These are phyloP conservation scores for Vitis rotundifolia DNA, from an alignment of 164 flowering plant genomes.

Conservation along the genomic window DNA sequence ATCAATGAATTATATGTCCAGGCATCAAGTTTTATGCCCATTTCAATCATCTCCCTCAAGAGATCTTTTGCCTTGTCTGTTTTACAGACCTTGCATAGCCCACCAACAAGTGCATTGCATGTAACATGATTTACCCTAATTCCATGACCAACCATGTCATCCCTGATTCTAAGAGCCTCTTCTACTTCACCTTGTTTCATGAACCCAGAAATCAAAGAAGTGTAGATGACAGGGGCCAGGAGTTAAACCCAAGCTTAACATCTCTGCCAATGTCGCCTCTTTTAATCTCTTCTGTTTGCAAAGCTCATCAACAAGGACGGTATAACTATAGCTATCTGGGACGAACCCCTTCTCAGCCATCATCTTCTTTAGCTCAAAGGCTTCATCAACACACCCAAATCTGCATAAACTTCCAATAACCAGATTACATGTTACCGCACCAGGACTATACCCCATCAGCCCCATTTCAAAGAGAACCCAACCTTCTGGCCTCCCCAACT, in stretches of 20 bases:
- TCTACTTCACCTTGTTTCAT: constrained; percentile 21
- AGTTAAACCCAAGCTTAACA: constrained; percentile 41
- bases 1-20: not conserved
- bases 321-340: too few relatives aligned
- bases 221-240: constrained; percentile 33
- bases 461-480: constrained; percentile 56
- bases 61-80: constrained; percentile 14
- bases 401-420: constrained; percentile 63
- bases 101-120: constrained; percentile 15
- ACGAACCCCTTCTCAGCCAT: constrained; percentile 56
- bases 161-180: constrained; percentile 18
- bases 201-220: constrained; percentile 50
- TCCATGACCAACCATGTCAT: constrained; percentile 15
- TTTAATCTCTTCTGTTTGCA: constrained; percentile 34
- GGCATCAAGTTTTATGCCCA: constrained; percentile 9
- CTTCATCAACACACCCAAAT: constrained; percentile 56
- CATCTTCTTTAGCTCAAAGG: constrained; percentile 44
- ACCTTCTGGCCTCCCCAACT: constrained; percentile 39
- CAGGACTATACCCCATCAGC: constrained; percentile 58
- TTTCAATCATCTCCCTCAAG: constrained; percentile 7
- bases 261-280: constrained; percentile 50
- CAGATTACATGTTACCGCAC: constrained; percentile 54
- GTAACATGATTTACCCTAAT: constrained; percentile 5
- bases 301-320: too few relatives aligned
- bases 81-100: constrained; percentile 14